Conservation (phyloP, 768 basidiomycete species). For the Amanita polypyramis region DNA sequence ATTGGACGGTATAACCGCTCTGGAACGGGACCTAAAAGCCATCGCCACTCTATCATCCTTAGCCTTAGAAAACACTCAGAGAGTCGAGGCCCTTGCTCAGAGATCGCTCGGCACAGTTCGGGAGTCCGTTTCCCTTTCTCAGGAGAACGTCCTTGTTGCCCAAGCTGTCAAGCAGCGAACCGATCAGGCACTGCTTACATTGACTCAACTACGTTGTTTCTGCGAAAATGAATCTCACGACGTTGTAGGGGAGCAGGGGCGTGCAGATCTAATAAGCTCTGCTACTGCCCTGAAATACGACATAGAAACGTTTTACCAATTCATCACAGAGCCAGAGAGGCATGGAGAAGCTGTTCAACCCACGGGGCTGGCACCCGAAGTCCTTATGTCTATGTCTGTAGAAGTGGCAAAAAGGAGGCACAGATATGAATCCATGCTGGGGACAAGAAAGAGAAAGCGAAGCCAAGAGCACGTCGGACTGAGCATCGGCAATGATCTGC, state of each 20-base stretch:
- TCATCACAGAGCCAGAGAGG: neutral
- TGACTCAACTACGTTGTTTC: neutral
- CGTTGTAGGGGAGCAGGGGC: conserved; percentile 10
- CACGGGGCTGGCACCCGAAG: neutral
- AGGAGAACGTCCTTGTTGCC: conserved; percentile 12
- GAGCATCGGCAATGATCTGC: neutral
- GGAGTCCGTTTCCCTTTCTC: conserved; percentile 13
- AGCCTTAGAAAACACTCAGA: conserved; percentile 16
- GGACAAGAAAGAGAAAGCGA: conserved; percentile 1
- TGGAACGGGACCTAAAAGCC: conserved; percentile 13
- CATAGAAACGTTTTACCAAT: neutral
- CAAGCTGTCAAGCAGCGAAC: neutral
- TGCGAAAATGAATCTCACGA: conserved; percentile 5
- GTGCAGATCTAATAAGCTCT: conserved; percentile 8
- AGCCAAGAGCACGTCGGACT: neutral
- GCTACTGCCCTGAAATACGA: neutral
- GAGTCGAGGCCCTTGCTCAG: conserved; percentile 19
- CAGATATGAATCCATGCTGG: neutral
- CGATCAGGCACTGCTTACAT: neutral
- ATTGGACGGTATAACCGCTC: neutral
- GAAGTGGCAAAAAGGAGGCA: neutral
- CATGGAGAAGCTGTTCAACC: neutral
- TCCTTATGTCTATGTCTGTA: neutral
- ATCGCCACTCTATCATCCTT: conserved; percentile 16
- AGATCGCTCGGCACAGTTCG: conserved; percentile 19